A percentile compares a stretch with the other conserved stretches of the same genome.
Evolutionary conservation across 163 green algal species (phyloP).

Genomic region (Scenedesmus sp.): DNA sequence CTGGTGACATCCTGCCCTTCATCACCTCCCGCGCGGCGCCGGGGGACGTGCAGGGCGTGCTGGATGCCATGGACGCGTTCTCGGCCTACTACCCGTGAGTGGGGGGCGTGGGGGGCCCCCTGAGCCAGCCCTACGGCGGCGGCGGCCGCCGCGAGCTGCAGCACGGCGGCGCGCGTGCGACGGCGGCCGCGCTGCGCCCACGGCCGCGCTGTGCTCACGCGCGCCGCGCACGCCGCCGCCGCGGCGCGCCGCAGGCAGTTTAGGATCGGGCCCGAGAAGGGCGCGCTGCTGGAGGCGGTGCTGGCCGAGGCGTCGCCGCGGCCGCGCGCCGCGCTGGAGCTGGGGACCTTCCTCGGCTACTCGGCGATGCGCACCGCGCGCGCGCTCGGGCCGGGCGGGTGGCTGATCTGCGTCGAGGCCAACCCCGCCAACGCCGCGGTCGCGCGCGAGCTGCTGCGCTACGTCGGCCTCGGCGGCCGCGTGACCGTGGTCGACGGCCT

Average conservation of each 20-base stretch:
- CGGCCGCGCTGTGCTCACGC: neutral
- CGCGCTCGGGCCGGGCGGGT: constrained; percentile 5
- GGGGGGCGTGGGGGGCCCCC: no score
- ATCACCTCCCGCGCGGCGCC: constrained; percentile 5
- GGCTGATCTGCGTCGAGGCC: constrained; percentile 38
- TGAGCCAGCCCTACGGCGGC: no score
- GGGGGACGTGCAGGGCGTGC: constrained; percentile 28
- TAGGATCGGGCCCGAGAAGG: constrained; percentile 45
- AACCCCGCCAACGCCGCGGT: constrained; percentile 45
- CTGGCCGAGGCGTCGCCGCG: neutral
- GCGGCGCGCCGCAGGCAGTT: constrained; percentile 47
- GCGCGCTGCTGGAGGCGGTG: constrained; percentile 18
- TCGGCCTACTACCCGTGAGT: constrained; percentile 37
- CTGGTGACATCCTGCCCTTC: constrained; percentile 36
- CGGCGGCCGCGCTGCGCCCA: neutral
- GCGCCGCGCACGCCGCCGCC: no score
- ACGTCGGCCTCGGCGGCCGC: neutral
- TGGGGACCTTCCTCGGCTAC: constrained; percentile 44
- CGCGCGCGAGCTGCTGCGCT: constrained; percentile 7
- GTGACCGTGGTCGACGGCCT: constrained; percentile 27
- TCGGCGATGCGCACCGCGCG: constrained; percentile 35
- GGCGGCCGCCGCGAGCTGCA: no score
- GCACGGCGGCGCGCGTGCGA: no score
- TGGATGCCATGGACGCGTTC: constrained; percentile 41
- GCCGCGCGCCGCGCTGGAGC: constrained; percentile 5